These are phyloP conservation scores for Suillus weaverae DNA, from an alignment of 768 basidiomycete species.

Conservation along the genomic window DNA sequence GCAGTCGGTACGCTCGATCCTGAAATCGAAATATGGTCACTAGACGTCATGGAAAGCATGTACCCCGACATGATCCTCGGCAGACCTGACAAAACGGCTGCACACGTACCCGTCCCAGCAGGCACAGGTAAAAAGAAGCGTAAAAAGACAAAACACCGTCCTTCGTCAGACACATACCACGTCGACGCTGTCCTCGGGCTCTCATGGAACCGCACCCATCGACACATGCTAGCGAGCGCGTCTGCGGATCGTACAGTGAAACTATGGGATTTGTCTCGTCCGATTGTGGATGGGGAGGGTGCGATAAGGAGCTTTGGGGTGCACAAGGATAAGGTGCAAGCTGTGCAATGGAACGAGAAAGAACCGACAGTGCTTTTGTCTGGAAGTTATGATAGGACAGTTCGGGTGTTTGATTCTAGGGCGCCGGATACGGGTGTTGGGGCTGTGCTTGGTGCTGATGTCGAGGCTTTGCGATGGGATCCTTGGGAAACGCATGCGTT, in stretches of 20 bases:
- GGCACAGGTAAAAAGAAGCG: conserved; percentile 98
- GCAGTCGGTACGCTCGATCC: conserved; percentile 97
- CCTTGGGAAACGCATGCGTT: conserved; percentile 88
- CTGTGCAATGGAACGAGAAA: conserved; percentile 90
- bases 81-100: conserved; percentile 78
- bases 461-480: conserved; percentile 94
- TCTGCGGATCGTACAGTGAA: conserved; percentile 96
- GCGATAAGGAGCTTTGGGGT: conserved; percentile 76
- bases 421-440: conserved; percentile 81
- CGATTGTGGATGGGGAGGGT: conserved; percentile 50
- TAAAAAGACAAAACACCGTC: conserved; percentile 76
- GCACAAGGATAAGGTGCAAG: conserved; percentile 94
- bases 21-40: conserved; percentile 98
- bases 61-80: conserved; percentile 93
- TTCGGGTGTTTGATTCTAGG: conserved; percentile 91
- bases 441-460: conserved; percentile 86
- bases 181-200: conserved; percentile 93
- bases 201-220: conserved; percentile 87
- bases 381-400: conserved; percentile 92
- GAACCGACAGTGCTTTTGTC: conserved; percentile 90
- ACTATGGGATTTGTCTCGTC: conserved; percentile 89
- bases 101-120: conserved; percentile 72
- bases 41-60: conserved; percentile 90
- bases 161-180: conserved; percentile 67
- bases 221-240: conserved; percentile 89